Evolutionary conservation across 495 filamentous ascomycete species (phyloP).

Genomic region (Penicillium macrosclerotiorum): DNA sequence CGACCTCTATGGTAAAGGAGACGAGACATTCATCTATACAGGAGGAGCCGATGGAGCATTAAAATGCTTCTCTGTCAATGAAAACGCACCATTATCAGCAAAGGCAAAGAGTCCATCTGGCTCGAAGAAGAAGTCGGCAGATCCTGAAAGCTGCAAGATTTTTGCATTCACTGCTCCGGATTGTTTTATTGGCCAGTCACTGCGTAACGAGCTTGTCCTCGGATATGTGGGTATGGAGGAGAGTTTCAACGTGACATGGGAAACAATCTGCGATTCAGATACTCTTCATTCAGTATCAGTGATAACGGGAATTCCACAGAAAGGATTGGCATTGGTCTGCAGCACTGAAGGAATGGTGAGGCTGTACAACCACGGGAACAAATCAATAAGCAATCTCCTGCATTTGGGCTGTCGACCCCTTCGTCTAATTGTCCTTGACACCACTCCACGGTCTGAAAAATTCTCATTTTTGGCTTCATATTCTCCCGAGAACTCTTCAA

Average conservation of each 20-base stretch:
- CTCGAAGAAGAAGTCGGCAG: conserved; percentile 19
- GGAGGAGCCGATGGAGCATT: conserved; percentile 80
- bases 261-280: conserved; percentile 29
- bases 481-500: too few species aligned
- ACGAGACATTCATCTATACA: conserved; percentile 56
- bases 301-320: conserved; percentile 26
- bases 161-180: conserved; percentile 64
- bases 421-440: conserved; percentile 24
- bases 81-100: not conserved
- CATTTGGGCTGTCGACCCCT: conserved; percentile 26
- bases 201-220: conserved; percentile 58
- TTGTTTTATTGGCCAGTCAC: conserved; percentile 57
- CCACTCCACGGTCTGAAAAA: not conserved
- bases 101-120: not conserved
- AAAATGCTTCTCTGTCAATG: conserved; percentile 31
- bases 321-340: conserved; percentile 38
- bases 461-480: conserved; percentile 36
- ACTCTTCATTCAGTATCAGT: conserved; percentile 31
- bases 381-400: conserved; percentile 23
- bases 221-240: conserved; percentile 28
- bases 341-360: conserved; percentile 29
- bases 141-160: conserved; percentile 53
- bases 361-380: conserved; percentile 36
- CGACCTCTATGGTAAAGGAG: conserved; percentile 37
- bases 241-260: conserved; percentile 23